phyloP scores from a whole-genome alignment of 352 stramenopile genomes.

The Peronospora farinosa region DNA sequence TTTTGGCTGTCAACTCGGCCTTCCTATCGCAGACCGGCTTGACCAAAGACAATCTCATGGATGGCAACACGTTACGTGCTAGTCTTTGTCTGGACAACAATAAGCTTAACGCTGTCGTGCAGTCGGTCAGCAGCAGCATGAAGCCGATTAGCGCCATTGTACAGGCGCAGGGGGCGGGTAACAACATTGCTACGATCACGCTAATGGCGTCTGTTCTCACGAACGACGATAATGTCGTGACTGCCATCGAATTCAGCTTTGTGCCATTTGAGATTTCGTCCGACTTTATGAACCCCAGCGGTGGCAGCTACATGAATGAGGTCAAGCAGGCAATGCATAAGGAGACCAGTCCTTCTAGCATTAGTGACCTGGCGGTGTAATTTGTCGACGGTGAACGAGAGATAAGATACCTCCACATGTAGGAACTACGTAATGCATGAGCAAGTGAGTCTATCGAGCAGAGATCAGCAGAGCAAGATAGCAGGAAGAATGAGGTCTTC shows the following conservation, averaged over 20 bases:
- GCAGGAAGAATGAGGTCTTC: constrained; percentile 6
- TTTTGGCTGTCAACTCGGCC: constrained; percentile 49
- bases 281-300: constrained; percentile 20
- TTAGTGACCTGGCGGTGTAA: constrained; percentile 50
- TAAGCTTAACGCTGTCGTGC: constrained; percentile 43
- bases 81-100: constrained; percentile 44
- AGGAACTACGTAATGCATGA: constrained; percentile 20
- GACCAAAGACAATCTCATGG: constrained; percentile 36
- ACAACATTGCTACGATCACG: constrained; percentile 45
- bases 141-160: constrained; percentile 44
- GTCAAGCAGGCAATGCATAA: constrained; percentile 34
- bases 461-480: constrained; percentile 11
- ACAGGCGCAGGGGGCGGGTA: constrained; percentile 34
- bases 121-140: constrained; percentile 35
- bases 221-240: constrained; percentile 48
- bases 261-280: constrained; percentile 58
- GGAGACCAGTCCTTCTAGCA: constrained; percentile 49
- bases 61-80: constrained; percentile 33
- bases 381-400: not conserved
- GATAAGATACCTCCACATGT: constrained; percentile 9
- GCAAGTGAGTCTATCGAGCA: constrained; percentile 13
- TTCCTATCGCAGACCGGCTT: constrained; percentile 46
- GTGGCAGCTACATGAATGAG: constrained; percentile 12
- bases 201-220: constrained; percentile 50
- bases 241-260: constrained; percentile 55